Base-by-base conservation (phyloP, 2,329 filamentous ascomycete genomes). In the Drechslerella coelobrocha region DNA sequence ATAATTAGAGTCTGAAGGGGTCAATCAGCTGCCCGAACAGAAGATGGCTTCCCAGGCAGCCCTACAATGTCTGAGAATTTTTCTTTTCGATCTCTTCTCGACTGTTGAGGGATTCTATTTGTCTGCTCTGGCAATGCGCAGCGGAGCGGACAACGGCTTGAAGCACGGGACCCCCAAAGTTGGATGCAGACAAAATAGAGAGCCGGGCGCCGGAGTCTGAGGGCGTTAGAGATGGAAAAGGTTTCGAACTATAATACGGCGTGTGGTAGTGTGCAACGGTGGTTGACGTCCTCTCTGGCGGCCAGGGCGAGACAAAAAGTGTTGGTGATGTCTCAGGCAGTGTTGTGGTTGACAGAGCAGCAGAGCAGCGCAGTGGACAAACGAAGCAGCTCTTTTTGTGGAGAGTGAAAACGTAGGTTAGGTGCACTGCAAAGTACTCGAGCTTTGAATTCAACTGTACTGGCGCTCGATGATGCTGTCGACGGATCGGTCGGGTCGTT, bases 41-140 rank as follows among this genome's bases (percentile, higher is more conserved):
- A 68, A 45, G 48, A 68, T 51, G 63, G 55, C 55, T 47, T 55
- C 62, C 62, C 37, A 68, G 62, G 56, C 63, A 68, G 56, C 63
- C 63, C 63, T 61, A 68, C 54, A 61, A 68, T 68, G 63, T 68
- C 63, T 68, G 63, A 68, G 63, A 61, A 54, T 39, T 68, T 68
- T 56, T 68, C 43, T 55, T 61, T 68, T 68, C 61, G 17, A 27
- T 14, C 50, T 8, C 27, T 50, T 17, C n/a, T 50, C 12, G 45
- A 8, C 37, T 21, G 29, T 29, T n/a, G 27, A 41, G 48, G 48
- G 37, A 54, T 37, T 55, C 23, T 34, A 37, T 9, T 59, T 26
- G 55, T 4, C 12, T 4, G 5, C 2, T 39, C 17, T 14, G 34
- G 12, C n/a, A n/a, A n/a, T n/a, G n/a, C n/a, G n/a, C n/a, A n/a